Percentiles rank a stretch among this genome's conserved stretches.
Evolutionary conservation across 345 rosid species (phyloP).

Genomic region (Sonneratia caseolaris): DNA sequence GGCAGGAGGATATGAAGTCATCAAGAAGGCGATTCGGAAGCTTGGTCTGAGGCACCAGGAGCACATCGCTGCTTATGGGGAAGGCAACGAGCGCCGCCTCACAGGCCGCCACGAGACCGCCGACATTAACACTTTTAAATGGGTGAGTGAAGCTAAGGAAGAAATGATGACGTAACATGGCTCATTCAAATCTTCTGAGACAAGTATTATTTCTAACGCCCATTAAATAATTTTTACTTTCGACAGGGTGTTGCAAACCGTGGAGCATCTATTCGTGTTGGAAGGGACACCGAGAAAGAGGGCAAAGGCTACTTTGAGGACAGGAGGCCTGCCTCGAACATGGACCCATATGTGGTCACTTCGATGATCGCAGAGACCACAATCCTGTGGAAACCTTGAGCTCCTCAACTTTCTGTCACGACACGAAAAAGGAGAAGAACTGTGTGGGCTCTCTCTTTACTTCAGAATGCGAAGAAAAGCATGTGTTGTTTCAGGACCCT

Average conservation of each 20-base stretch:
- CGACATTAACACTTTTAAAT: slow-evolving; percentile 62
- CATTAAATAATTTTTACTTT: neutral
- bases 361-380: slow-evolving; percentile 86
- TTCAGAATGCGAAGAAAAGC: neutral
- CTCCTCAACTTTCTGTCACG: neutral
- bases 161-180: neutral
- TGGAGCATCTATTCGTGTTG: slow-evolving; percentile 70
- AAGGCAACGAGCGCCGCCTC: slow-evolving; percentile 87
- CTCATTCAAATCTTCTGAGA: neutral
- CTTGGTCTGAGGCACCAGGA: slow-evolving; percentile 65
- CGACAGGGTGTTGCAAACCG: slow-evolving; percentile 76
- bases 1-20: slow-evolving; percentile 68
- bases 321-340: slow-evolving; percentile 85
- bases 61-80: slow-evolving; percentile 87
- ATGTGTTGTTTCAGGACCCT: neutral
- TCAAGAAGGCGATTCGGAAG: slow-evolving; percentile 76
- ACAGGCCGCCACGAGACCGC: slow-evolving; percentile 88
- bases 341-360: slow-evolving; percentile 69
- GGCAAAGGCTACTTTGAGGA: slow-evolving; percentile 85
- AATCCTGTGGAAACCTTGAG: slow-evolving; percentile 45
- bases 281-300: slow-evolving; percentile 62
- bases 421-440: neutral
- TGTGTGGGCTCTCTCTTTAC: neutral
- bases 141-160: slow-evolving; percentile 33
- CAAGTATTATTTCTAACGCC: neutral